Base-by-base conservation (phyloP, 345 rosid species). In the Leavenworthia alabamica region DNA sequence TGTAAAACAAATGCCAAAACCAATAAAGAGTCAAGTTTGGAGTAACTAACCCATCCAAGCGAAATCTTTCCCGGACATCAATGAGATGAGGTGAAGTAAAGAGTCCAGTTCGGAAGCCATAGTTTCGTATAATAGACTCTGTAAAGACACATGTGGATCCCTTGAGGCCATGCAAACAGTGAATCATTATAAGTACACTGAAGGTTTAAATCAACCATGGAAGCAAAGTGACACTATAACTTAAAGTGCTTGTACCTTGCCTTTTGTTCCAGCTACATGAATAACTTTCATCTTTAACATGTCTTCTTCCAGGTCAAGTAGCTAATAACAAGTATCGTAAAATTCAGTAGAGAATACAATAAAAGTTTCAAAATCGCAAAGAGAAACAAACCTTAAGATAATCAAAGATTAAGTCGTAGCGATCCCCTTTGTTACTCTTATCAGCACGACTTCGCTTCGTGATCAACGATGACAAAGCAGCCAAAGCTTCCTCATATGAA, bases 251-350 rank as follows among this genome's bases (percentile, higher is more conserved):
- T 40, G 47, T 76, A 92, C 98, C 95, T 92, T 93, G 61, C 99
- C 99, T 77, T 93, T 93, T 15, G 99, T 89, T 43, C 99, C 99
- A 45, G 99, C 99, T 1, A 93, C 96, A 52, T 93, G 99, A 36
- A 93, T 86, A 43, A 93, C 75, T 75, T 90, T 93, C 95, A 93
- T 77, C 65, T 84, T 71, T 3, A 78, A 72, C 52, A 93, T 78
- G 23, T 85, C 81, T 47, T 87, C 92, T 20, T 86, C 97, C 74
- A 90, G 71, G 45, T 90, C 95, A 69, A 93, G 77, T 2, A 86
- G 79, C 99, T 47, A 29, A 67, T n/a, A n/a, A n/a, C n/a, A n/a
- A n/a, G n/a, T n/a, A n/a, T n/a, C n/a, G n/a, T n/a, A 3, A 58
- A 1, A 12, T 27, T 49, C 22, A 60, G 6, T 28, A 70, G 31